Evolutionary conservation across 2,329 filamentous ascomycete species (phyloP).

Genomic region (Coccinonectria pachysandricola): DNA sequence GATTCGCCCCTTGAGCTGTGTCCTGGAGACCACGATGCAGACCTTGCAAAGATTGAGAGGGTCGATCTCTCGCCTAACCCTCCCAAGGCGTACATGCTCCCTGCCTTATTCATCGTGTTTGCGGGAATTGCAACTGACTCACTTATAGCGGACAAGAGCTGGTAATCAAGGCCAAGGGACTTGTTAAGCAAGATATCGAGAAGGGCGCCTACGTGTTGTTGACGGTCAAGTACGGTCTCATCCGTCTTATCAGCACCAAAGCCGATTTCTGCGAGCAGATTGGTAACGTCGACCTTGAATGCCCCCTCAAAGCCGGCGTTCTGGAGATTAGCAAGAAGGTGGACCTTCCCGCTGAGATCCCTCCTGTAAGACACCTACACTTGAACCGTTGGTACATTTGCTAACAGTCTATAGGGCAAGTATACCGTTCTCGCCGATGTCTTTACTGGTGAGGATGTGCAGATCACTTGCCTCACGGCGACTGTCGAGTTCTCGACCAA

Average conservation of each 20-base stretch:
- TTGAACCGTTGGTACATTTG: constrained; percentile 1
- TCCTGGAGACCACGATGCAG: constrained; percentile 48
- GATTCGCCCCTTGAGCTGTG: constrained; percentile 81
- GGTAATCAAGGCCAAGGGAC: constrained; percentile 67
- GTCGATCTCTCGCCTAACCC: constrained; percentile 83
- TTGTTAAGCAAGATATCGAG: constrained; percentile 60
- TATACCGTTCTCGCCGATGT: constrained; percentile 88
- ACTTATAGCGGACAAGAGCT: constrained; percentile 61
- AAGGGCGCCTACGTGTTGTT: constrained; percentile 74
- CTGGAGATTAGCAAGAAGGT: constrained; percentile 70
- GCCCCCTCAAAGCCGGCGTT: constrained; percentile 74
- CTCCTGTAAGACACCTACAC: constrained; percentile 80
- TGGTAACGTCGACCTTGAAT: constrained; percentile 76
- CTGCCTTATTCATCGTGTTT: constrained; percentile 3
- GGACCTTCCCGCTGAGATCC: constrained; percentile 75
- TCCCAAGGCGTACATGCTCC: constrained; percentile 61
- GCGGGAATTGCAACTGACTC: constrained; percentile 14
- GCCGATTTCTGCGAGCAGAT: constrained; percentile 86
- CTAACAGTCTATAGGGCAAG: constrained; percentile 52
- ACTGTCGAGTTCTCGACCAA: constrained; percentile 47
- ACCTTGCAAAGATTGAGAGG: constrained; percentile 66
- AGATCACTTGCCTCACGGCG: constrained; percentile 81
- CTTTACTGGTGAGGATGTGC: constrained; percentile 57
- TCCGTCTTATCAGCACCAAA: constrained; percentile 72
- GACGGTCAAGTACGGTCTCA: constrained; percentile 87